Percentiles rank a stretch among this genome's conserved stretches.
Evolutionary conservation across 768 basidiomycete genomes (phyloP).

Genomic region (Rhodotorula kratochvilovae): DNA sequence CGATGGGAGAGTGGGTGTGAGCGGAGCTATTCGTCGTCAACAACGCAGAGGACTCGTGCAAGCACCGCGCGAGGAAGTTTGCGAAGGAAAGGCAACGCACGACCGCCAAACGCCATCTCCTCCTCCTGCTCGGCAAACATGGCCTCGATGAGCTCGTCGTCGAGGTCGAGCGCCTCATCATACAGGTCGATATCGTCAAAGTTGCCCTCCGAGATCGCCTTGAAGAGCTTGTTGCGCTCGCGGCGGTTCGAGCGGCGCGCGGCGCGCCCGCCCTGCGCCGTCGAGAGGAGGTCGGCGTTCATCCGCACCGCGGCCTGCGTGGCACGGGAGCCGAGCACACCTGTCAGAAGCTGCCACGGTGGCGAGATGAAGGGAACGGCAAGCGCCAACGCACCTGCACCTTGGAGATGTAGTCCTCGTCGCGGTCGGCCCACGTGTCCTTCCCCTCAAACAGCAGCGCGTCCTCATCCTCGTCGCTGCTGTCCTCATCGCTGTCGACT

Average conservation of each 20-base stretch:
- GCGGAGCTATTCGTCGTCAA: no score
- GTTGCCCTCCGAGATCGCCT: conserved; percentile 28
- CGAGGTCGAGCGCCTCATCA: conserved; percentile 31
- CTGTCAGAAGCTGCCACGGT: neutral
- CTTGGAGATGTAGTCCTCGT: conserved; percentile 30
- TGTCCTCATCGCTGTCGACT: conserved; percentile 6
- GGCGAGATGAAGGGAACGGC: neutral
- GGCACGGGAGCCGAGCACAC: no score
- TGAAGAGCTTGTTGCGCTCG: conserved; percentile 38
- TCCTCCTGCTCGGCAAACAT: conserved; percentile 25
- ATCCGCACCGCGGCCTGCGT: conserved; percentile 15
- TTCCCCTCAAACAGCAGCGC: conserved; percentile 14
- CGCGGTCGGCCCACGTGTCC: conserved; percentile 33
- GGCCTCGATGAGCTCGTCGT: conserved; percentile 29
- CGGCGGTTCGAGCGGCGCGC: conserved; percentile 29
- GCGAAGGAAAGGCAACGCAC: neutral
- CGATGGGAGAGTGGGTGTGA: no score
- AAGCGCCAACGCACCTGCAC: conserved; percentile 18
- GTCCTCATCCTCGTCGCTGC: conserved; percentile 13
- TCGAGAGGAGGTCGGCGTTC: conserved; percentile 29
- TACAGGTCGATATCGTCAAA: conserved; percentile 31
- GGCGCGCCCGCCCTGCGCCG: conserved; percentile 7
- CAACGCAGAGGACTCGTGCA: neutral
- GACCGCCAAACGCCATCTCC: conserved; percentile 9
- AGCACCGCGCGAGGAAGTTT: neutral